phyloP scores from a whole-genome alignment of 176 grass and related monocot species.

The Avena eriantha region DNA sequence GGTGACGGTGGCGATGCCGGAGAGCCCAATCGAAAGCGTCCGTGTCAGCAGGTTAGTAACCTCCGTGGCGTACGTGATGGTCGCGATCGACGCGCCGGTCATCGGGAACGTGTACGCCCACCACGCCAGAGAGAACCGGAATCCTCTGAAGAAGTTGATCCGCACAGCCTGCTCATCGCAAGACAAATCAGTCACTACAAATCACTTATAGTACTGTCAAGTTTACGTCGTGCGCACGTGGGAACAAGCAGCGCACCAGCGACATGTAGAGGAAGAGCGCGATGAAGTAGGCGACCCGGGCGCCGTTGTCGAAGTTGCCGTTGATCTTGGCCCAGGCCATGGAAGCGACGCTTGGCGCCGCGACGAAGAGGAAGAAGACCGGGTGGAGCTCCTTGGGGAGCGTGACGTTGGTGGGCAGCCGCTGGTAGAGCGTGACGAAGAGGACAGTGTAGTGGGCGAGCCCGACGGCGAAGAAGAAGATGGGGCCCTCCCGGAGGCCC shows the following conservation, averaged over 20 bases:
- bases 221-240: neutral
- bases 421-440: constrained; percentile 98
- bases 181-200: constrained; percentile 1
- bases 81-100: constrained; percentile 76
- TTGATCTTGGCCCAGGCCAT: constrained; percentile 92
- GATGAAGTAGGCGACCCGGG: constrained; percentile 86
- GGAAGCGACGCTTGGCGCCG: constrained; percentile 80
- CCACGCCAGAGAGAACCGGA: constrained; percentile 97
- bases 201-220: no score
- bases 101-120: constrained; percentile 99
- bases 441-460: constrained; percentile 91
- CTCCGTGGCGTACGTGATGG: constrained; percentile 73
- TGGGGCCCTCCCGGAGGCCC: constrained; percentile 77
- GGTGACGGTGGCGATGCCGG: constrained; percentile 74
- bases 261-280: constrained; percentile 92
- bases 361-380: constrained; percentile 98
- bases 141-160: constrained; percentile 91
- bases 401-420: constrained; percentile 84
- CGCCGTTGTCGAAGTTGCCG: constrained; percentile 70
- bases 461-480: constrained; percentile 91
- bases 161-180: constrained; percentile 64
- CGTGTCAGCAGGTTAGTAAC: constrained; percentile 76
- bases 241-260: constrained; percentile 52
- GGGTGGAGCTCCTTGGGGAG: constrained; percentile 97
- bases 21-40: constrained; percentile 70